These are phyloP conservation scores for Rhizophagus sp. DNA, from an alignment of 192 early-diverging fungal genomes.

Conservation along the genomic window DNA sequence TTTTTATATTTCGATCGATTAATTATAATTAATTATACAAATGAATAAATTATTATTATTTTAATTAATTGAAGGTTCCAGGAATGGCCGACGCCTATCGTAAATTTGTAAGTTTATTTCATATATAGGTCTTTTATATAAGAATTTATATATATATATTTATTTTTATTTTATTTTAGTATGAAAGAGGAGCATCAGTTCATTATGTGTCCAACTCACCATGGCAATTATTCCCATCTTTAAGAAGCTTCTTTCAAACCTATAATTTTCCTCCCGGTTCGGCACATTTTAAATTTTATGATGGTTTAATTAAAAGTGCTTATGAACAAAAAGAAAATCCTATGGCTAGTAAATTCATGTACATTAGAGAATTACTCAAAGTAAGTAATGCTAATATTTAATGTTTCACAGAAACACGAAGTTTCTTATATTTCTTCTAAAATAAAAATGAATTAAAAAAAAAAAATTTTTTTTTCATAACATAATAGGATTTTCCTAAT, in stretches of 20 bases:
- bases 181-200: conserved; percentile 54
- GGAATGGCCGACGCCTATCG: conserved; percentile 82
- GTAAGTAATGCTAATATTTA: not conserved
- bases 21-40: not conserved
- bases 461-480: conserved; percentile 15
- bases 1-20: not conserved
- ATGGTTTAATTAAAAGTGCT: conserved; percentile 43
- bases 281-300: conserved; percentile 59
- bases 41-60: not conserved
- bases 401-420: too few species aligned
- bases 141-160: not conserved
- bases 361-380: conserved; percentile 33
- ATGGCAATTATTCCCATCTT: conserved; percentile 82
- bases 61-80: conserved; percentile 52
- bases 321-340: conserved; percentile 28
- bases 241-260: conserved; percentile 69
- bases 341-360: conserved; percentile 33
- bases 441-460: not conserved
- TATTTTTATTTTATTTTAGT: conserved; percentile 8
- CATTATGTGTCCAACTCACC: conserved; percentile 93
- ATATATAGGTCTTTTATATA: not conserved
- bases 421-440: too few species aligned
- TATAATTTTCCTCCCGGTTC: conserved; percentile 81
- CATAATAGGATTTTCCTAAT: conserved; percentile 68
- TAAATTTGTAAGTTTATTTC: conserved; percentile 43